Conservation (phyloP, 2,329 filamentous ascomycete genomes). For the Coleophoma eucalyptorum region DNA sequence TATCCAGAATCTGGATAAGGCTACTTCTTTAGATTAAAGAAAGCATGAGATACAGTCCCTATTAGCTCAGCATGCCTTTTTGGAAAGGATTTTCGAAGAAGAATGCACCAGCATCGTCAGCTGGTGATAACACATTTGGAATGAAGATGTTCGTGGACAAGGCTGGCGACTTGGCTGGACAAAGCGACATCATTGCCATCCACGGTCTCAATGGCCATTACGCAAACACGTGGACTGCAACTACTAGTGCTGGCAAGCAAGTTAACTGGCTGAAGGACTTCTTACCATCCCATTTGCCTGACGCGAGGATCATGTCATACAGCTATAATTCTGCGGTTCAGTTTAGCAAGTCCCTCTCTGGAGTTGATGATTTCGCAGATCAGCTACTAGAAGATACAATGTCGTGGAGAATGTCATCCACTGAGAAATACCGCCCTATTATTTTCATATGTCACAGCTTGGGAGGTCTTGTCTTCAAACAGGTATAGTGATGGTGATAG, state of each 20-base stretch:
- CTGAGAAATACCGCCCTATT: conserved; percentile 1
- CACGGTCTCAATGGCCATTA: conserved; percentile 13
- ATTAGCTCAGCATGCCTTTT: too few species aligned
- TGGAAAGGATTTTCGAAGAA: too few species aligned
- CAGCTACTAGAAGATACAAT: conserved; percentile 1
- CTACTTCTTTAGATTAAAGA: too few species aligned
- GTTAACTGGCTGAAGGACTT: conserved; percentile 22
- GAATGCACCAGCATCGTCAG: too few species aligned
- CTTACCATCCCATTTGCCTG: conserved; percentile 22
- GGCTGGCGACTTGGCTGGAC: background rate
- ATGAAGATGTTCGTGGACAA: background rate
- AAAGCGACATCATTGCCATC: background rate
- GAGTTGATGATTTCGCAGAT: conserved; percentile 1
- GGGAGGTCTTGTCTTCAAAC: conserved; percentile 5
- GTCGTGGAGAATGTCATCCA: background rate
- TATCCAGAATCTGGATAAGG: too few species aligned
- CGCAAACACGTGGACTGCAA: conserved; percentile 35
- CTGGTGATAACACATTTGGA: too few species aligned
- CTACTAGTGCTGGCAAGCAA: conserved; percentile 15
- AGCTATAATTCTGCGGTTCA: conserved; percentile 26
- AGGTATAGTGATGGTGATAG: background rate
- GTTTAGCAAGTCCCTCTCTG: conserved; percentile 1
- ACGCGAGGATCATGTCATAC: conserved; percentile 28
- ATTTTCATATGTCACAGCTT: conserved; percentile 6
- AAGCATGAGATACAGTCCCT: too few species aligned